Conservation (phyloP, 129 eudicot genomes). For the Chrysanthemum makinoi region DNA sequence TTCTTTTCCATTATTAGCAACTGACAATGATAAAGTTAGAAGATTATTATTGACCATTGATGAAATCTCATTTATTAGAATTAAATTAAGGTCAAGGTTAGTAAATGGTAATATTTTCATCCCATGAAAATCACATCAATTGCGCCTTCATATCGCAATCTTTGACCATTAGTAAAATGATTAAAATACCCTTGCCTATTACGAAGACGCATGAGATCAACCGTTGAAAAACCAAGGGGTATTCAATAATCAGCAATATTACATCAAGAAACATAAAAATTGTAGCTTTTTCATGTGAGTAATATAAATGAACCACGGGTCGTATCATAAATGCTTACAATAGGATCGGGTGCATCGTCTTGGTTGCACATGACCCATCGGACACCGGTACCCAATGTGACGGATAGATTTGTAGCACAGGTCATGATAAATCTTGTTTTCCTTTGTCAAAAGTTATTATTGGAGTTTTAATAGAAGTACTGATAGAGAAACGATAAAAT, state of each 20-base stretch:
- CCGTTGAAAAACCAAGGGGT: constrained; percentile 4
- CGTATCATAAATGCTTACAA: constrained; percentile 45
- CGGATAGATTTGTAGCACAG: constrained; percentile 97
- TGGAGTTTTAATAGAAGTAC: too few relatives aligned
- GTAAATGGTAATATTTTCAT: neutral
- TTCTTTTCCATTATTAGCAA: constrained; percentile 4
- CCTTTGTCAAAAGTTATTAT: too few relatives aligned
- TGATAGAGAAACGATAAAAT: too few relatives aligned
- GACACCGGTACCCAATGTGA: constrained; percentile 77
- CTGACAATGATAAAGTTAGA: constrained; percentile 19
- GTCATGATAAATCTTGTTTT: constrained; percentile 24
- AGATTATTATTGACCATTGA: constrained; percentile 21
- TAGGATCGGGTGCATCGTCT: constrained; percentile 91
- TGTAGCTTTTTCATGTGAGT: constrained; percentile 19
- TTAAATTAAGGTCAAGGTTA: neutral
- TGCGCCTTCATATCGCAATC: neutral
- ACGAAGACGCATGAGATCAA: neutral
- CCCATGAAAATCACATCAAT: constrained; percentile 2
- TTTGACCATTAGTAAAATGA: constrained; percentile 1
- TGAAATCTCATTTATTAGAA: neutral
- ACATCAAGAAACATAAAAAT: constrained; percentile 10
- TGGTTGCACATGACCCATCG: constrained; percentile 99
- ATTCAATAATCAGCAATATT: neutral
- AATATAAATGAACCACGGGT: neutral
- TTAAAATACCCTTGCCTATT: constrained; percentile 6